Evolutionary conservation across 1,284 basidiomycete genomes (phyloP).

Genomic region (Sporisorium exsertum): DNA sequence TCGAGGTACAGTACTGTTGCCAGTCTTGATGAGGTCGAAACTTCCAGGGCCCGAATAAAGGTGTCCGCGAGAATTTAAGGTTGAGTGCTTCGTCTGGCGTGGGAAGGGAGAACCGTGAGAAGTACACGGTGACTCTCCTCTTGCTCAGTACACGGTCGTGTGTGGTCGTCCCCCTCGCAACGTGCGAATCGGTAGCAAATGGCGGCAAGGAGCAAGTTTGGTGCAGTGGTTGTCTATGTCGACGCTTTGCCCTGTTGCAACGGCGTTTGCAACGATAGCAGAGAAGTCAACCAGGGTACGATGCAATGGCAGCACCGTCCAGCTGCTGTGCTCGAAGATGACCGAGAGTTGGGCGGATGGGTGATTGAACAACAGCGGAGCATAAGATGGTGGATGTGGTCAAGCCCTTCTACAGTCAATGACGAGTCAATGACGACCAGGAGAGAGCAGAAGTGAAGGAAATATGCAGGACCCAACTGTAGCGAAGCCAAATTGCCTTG

Average conservation of each 20-base stretch:
- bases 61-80: neutral
- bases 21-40: neutral
- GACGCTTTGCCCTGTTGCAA: neutral
- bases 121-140: neutral
- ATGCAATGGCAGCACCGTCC: neutral
- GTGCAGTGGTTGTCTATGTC: neutral
- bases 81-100: neutral
- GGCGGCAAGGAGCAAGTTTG: neutral
- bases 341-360: neutral
- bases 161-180: neutral
- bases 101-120: neutral
- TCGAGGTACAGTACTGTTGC: neutral
- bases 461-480: neutral
- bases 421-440: neutral
- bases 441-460: neutral
- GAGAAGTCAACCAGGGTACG: too few relatives aligned
- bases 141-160: neutral
- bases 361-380: neutral
- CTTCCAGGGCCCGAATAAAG: neutral
- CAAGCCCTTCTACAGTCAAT: neutral
- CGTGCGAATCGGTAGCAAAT: neutral
- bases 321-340: neutral
- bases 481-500: neutral
- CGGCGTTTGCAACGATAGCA: neutral
- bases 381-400: neutral